phyloP scores from a whole-genome alignment of 805 yeast species.

The Metschnikowia lochheadii region DNA sequence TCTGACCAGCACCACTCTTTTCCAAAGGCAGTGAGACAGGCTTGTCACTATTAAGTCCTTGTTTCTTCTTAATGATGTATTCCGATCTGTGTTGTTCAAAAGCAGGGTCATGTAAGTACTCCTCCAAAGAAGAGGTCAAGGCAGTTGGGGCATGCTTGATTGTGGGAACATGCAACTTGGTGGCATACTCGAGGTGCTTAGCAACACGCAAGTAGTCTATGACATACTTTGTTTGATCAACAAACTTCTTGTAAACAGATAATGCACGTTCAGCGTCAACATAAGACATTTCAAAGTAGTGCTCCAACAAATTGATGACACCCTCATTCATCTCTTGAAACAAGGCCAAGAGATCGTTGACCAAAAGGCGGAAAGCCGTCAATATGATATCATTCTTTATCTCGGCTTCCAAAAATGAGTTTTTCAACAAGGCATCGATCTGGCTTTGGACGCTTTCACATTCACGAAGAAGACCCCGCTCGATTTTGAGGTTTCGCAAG shows the following conservation, averaged over 20 bases:
- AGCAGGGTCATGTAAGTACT: conserved; percentile 80
- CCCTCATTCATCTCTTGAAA: conserved; percentile 95
- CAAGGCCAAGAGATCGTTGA: conserved; percentile 80
- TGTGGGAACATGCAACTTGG: conserved; percentile 90
- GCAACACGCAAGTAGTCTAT: conserved; percentile 86
- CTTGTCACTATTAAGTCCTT: neutral
- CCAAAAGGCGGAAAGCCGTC: conserved; percentile 81
- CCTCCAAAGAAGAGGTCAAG: conserved; percentile 78
- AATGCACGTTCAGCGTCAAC: conserved; percentile 84
- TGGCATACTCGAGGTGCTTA: conserved; percentile 78
- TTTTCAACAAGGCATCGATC: conserved; percentile 68
- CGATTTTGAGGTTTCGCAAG: conserved; percentile 60
- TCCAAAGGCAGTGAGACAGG: neutral
- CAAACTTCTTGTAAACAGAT: conserved; percentile 78
- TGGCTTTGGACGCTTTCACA: conserved; percentile 82
- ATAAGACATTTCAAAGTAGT: conserved; percentile 88
- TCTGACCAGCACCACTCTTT: conserved; percentile 24
- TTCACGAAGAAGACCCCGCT: conserved; percentile 78
- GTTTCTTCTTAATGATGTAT: conserved; percentile 64
- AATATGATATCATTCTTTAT: conserved; percentile 79
- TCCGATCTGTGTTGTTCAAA: conserved; percentile 78
- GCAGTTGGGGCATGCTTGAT: conserved; percentile 97
- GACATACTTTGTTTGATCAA: conserved; percentile 79
- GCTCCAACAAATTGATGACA: conserved; percentile 87
- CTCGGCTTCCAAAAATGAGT: conserved; percentile 74